Evolutionary conservation across 192 early-diverging fungal species (phyloP).

Genomic region (Dissophora ornata): DNA sequence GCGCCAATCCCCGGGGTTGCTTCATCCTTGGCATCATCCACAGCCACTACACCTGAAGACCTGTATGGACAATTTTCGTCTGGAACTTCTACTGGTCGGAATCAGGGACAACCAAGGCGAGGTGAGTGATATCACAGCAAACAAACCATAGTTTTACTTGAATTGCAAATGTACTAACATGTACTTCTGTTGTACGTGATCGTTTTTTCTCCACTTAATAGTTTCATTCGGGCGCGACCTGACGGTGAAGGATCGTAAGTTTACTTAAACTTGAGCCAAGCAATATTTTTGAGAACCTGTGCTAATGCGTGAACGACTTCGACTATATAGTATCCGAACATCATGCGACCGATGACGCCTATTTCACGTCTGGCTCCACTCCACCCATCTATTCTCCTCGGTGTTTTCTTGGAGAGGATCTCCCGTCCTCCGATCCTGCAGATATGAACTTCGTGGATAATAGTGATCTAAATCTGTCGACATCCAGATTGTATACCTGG

Average conservation of each 20-base stretch:
- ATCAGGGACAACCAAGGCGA: slow-evolving; percentile 1
- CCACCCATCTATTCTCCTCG: slow-evolving; percentile 10
- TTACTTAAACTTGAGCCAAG: not conserved
- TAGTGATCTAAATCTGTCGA: slow-evolving; percentile 3
- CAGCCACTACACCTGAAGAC: slow-evolving; percentile 2
- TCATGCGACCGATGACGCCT: not conserved
- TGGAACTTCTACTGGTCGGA: not conserved
- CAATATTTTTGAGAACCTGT: not conserved
- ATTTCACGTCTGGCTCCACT: not conserved
- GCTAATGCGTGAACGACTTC: not conserved
- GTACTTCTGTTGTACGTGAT: not conserved
- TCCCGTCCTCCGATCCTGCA: slow-evolving; percentile 14
- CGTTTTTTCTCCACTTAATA: not conserved
- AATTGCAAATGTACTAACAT: not conserved
- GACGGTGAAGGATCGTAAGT: not conserved
- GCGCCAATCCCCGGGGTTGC: not conserved
- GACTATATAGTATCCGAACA: not conserved
- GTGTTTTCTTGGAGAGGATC: slow-evolving; percentile 3
- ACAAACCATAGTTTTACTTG: not conserved
- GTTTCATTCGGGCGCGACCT: not conserved
- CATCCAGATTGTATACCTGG: slow-evolving; percentile 17
- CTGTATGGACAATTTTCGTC: slow-evolving; percentile 1
- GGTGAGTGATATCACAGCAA: slow-evolving; percentile 1
- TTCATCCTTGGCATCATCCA: slow-evolving; percentile 1
- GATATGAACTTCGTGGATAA: slow-evolving; percentile 12